Conservation (phyloP, 345 rosid species). For the Populus ilicifolia region DNA sequence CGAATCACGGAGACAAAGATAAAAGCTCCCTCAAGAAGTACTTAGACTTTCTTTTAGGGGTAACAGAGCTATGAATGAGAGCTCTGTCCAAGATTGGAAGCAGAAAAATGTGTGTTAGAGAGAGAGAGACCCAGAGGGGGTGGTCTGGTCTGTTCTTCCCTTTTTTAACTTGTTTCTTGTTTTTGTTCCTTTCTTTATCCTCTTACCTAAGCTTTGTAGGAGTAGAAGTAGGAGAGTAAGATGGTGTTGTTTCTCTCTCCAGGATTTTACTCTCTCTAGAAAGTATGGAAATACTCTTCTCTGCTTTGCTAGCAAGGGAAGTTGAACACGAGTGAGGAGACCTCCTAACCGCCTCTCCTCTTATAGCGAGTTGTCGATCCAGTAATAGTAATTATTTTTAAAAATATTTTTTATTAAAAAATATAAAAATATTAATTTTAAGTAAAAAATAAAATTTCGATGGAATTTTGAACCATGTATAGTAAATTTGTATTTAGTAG, state of each 20-base stretch:
- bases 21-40: neutral
- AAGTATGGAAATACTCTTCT: neutral
- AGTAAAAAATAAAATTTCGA: no score
- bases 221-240: no score
- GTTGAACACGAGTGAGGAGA: constrained; percentile 10
- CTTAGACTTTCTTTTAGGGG: neutral
- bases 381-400: no score
- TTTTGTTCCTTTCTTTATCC: constrained; percentile 2
- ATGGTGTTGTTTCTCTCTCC: neutral
- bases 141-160: no score
- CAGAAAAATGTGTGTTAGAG: neutral
- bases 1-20: constrained; percentile 12
- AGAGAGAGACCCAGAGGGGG: neutral
- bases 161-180: neutral
- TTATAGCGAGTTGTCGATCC: neutral
- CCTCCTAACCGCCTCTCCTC: constrained; percentile 36
- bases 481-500: no score
- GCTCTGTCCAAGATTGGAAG: neutral
- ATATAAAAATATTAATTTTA: no score
- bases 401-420: no score
- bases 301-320: constrained; percentile 46
- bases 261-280: neutral
- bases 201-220: neutral
- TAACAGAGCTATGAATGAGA: neutral
- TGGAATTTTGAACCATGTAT: no score